A percentile compares a stretch with the other conserved stretches of the same genome.
phyloP scores from a whole-genome alignment of 2,329 filamentous ascomycete genomes.

The Arthroderma uncinatum region DNA sequence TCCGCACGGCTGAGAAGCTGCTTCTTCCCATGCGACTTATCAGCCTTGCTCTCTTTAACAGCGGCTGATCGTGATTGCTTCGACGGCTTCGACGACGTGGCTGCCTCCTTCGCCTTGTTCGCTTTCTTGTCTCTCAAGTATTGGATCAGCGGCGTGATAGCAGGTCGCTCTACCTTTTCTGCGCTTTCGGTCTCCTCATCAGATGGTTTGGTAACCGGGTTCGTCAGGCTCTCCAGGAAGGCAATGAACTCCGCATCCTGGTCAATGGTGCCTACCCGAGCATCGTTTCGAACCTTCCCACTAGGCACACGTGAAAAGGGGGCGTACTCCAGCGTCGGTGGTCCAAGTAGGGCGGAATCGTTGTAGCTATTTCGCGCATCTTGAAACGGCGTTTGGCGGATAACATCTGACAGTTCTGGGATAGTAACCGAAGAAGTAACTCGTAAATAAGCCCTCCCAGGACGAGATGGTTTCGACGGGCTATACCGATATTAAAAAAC shows the following conservation, averaged over 20 bases:
- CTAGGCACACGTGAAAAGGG: slow-evolving; percentile 73
- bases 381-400: slow-evolving; percentile 60
- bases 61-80: slow-evolving; percentile 23
- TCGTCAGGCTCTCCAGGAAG: slow-evolving; percentile 79
- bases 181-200: slow-evolving; percentile 42
- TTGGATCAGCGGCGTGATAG: slow-evolving; percentile 79
- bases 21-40: slow-evolving; percentile 34
- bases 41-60: slow-evolving; percentile 31
- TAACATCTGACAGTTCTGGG: slow-evolving; percentile 53
- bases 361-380: slow-evolving; percentile 69
- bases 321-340: slow-evolving; percentile 69
- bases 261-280: slow-evolving; percentile 86
- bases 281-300: slow-evolving; percentile 63
- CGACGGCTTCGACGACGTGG: slow-evolving; percentile 37
- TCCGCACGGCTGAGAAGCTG: slow-evolving; percentile 29
- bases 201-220: slow-evolving; percentile 50
- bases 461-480: slow-evolving; percentile 72
- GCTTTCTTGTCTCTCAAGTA: slow-evolving; percentile 87
- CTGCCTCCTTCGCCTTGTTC: slow-evolving; percentile 48
- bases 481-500: slow-evolving; percentile 40
- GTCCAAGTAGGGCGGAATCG: slow-evolving; percentile 62
- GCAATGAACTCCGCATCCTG: slow-evolving; percentile 92
- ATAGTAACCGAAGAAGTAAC: slow-evolving; percentile 62
- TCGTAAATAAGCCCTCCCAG: slow-evolving; percentile 72
- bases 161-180: slow-evolving; percentile 50